Conservation (phyloP, 257 asterid genomes). For the Sherardia arvensis region DNA sequence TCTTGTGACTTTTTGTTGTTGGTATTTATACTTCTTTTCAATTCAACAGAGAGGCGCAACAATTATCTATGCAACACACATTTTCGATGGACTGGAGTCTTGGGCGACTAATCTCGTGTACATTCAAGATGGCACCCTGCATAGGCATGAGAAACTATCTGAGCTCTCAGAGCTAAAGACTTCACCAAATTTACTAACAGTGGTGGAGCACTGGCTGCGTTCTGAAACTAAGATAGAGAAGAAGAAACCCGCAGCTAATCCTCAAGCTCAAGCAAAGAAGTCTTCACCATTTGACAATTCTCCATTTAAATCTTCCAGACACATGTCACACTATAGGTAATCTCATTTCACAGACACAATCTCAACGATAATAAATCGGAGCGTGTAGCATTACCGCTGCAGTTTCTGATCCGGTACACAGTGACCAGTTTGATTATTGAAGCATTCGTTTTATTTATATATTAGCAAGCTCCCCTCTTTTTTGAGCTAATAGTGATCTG, state of each 20-base stretch:
- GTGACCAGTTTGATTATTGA: not conserved
- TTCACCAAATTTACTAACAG: constrained; percentile 58
- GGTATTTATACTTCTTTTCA: constrained; percentile 1
- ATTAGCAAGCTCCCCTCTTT: not conserved
- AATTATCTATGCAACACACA: constrained; percentile 87
- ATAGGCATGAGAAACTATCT: constrained; percentile 59
- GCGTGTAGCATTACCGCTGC: not conserved
- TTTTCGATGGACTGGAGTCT: constrained; percentile 89
- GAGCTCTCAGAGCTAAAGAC: constrained; percentile 58
- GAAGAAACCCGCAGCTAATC: constrained; percentile 35
- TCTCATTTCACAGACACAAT: constrained; percentile 1
- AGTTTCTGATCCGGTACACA: not conserved
- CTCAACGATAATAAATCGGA: not conserved
- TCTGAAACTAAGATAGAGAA: constrained; percentile 68
- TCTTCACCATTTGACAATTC: constrained; percentile 64
- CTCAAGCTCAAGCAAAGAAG: constrained; percentile 27
- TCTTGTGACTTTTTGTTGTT: not conserved
- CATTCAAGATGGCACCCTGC: constrained; percentile 74
- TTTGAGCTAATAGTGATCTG: not conserved
- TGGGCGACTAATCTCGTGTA: constrained; percentile 92
- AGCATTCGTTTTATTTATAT: not conserved
- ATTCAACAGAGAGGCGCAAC: constrained; percentile 80
- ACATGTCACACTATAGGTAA: constrained; percentile 86
- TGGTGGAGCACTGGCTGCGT: constrained; percentile 85
- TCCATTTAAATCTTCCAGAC: constrained; percentile 78